phyloP scores from a whole-genome alignment of 805 yeast species.

The Sugiyamaella marilandica region DNA sequence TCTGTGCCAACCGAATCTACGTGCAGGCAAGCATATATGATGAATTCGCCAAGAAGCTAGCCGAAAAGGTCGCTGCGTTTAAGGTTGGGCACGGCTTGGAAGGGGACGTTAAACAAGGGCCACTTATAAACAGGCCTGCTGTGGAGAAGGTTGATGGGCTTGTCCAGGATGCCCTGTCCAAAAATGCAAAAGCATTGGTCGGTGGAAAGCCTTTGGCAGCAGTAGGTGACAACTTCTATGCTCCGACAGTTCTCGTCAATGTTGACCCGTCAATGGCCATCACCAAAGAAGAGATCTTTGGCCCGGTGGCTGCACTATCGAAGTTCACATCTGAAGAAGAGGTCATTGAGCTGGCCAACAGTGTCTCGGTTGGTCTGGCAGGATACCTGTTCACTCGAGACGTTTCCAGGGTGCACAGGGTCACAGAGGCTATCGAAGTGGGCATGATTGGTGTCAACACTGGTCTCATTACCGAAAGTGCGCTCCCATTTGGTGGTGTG shows the following conservation, averaged over 20 bases:
- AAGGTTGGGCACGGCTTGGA: slow-evolving; percentile 62
- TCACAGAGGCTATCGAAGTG: slow-evolving; percentile 62
- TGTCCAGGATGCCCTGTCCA: slow-evolving; percentile 59
- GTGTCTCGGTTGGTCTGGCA: slow-evolving; percentile 68
- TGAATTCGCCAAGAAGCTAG: slow-evolving; percentile 49
- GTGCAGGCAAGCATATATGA: slow-evolving; percentile 66
- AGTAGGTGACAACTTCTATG: slow-evolving; percentile 63
- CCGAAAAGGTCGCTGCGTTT: slow-evolving; percentile 42
- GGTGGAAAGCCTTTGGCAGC: slow-evolving; percentile 58
- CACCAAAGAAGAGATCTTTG: slow-evolving; percentile 70
- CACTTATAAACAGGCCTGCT: slow-evolving; percentile 61
- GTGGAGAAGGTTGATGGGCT: slow-evolving; percentile 58
- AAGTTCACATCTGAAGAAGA: slow-evolving; percentile 62
- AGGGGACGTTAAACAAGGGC: slow-evolving; percentile 64
- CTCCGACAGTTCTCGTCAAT: slow-evolving; percentile 61
- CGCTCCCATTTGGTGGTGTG: slow-evolving; percentile 59
- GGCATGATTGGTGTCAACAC: slow-evolving; percentile 85
- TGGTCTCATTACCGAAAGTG: slow-evolving; percentile 60
- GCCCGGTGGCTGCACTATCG: slow-evolving; percentile 72
- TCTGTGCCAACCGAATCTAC: slow-evolving; percentile 71
- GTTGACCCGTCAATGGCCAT: slow-evolving; percentile 56
- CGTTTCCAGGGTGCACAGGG: slow-evolving; percentile 49
- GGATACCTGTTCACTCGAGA: slow-evolving; percentile 66
- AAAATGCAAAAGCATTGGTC: slow-evolving; percentile 55
- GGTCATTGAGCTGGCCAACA: slow-evolving; percentile 58